Base-by-base conservation (phyloP, 805 yeast species). In the Hemisphaericaspora nanyangensis region DNA sequence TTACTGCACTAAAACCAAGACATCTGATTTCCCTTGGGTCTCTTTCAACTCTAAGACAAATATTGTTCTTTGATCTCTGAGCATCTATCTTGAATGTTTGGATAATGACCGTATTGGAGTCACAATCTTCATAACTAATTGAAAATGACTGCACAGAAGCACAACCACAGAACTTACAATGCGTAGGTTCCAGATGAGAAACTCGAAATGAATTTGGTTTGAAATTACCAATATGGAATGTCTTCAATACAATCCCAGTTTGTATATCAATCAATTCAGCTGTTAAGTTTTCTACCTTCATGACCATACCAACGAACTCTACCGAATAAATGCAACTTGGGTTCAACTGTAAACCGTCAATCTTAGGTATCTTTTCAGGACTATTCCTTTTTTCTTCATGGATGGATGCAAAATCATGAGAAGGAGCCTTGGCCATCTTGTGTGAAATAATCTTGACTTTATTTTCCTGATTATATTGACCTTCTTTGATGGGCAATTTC, bases 1-100 rank as follows among this genome's bases (percentile, higher is more conserved):
- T 68, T 6, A 79, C 87, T 1, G 83, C 77, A 38, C 80, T 86
- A 55, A 88, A 85, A 19, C 96, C 96, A 29, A 84, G 70, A 62
- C 96, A 88, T 65, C 96, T 77, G 28, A 86, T 85, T 61, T 88
- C 96, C 51, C 95, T 75, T 2, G 91, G 87, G 60, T 88, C 96
- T 74, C 96, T 82, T 60, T 88, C 96, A 29, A 85, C 95, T 60
- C 96, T 77, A 39, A 88, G 61, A 58, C 96, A 88, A 29, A 88
- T 88, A 48, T 77, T 82, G 40, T 78, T 83, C 52, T 85, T 84
- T 7, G 95, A 88, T 41, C 81, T 70, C 53, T 83, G 84, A 26
- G 46, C 49, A 43, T 81, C 85, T 33, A 82, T 77, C 31, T 76
- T 76, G 51, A 79, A 82, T 0, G 93, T 82, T 51, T 87, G 95